Percentiles rank a stretch among this genome's conserved stretches.
These are phyloP conservation scores for Nakazawaea populi DNA, from an alignment of 805 yeast genomes.

Conservation along the genomic window DNA sequence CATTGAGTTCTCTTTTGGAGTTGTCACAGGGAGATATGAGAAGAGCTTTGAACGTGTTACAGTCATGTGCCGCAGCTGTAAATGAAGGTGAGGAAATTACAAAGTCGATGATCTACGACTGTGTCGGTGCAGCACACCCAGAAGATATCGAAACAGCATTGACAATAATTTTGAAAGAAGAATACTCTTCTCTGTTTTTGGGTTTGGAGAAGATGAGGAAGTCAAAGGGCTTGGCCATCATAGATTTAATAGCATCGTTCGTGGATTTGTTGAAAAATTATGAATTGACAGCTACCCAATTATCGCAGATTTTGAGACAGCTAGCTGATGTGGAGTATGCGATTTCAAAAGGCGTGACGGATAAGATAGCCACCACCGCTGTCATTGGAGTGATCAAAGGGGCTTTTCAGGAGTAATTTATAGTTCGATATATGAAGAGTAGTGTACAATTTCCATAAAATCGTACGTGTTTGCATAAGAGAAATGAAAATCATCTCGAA, in stretches of 20 bases:
- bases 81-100: slow-evolving; percentile 52
- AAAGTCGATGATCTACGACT: slow-evolving; percentile 78
- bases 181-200: slow-evolving; percentile 73
- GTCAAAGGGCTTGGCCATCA: slow-evolving; percentile 80
- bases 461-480: slow-evolving; percentile 7
- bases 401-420: slow-evolving; percentile 29
- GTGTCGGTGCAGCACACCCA: slow-evolving; percentile 95
- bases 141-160: slow-evolving; percentile 70
- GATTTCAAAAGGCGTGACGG: slow-evolving; percentile 88
- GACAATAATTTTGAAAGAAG: slow-evolving; percentile 75
- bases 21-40: slow-evolving; percentile 96
- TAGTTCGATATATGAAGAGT: background rate
- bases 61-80: slow-evolving; percentile 83
- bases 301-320: slow-evolving; percentile 61
- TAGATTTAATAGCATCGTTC: slow-evolving; percentile 77
- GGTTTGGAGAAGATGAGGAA: slow-evolving; percentile 63
- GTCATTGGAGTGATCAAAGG: slow-evolving; percentile 79
- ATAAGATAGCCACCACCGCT: slow-evolving; percentile 84
- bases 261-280: slow-evolving; percentile 63
- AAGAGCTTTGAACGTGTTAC: slow-evolving; percentile 85
- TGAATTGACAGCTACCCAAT: slow-evolving; percentile 56
- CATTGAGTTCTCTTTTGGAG: slow-evolving; percentile 57
- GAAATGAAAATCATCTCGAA: background rate
- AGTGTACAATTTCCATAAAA: slow-evolving; percentile 11
- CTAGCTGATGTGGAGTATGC: slow-evolving; percentile 88